phyloP scores from a whole-genome alignment of 441 rosid genomes.

The Breynia disticha region DNA sequence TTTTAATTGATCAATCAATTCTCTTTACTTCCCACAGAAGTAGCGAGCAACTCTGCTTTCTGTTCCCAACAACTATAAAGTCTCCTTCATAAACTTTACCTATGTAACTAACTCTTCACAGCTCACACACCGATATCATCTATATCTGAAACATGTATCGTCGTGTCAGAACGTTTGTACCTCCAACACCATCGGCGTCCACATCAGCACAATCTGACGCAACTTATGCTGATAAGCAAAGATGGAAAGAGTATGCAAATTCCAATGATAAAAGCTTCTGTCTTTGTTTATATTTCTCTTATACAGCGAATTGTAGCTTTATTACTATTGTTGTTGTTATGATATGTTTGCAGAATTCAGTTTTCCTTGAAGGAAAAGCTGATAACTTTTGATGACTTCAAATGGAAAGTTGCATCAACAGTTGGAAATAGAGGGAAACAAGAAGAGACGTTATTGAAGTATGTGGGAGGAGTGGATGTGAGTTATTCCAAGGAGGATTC shows the following conservation, averaged over 20 bases:
- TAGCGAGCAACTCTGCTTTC: no score
- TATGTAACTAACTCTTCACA: no score
- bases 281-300: neutral
- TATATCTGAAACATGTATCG: neutral
- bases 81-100: no score
- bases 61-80: no score
- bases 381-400: slow-evolving; percentile 49
- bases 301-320: neutral
- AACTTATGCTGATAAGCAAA: neutral
- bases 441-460: slow-evolving; percentile 29
- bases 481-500: slow-evolving; percentile 69
- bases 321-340: neutral
- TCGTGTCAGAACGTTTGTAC: neutral
- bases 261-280: neutral
- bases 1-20: no score
- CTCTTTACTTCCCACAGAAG: no score
- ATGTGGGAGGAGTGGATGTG: slow-evolving; percentile 81
- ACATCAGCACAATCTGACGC: neutral
- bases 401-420: slow-evolving; percentile 35
- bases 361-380: slow-evolving; percentile 40
- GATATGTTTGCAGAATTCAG: slow-evolving; percentile 34
- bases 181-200: neutral
- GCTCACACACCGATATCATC: neutral
- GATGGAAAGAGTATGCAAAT: neutral
- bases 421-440: neutral